phyloP scores from a whole-genome alignment of 2,329 filamentous ascomycete genomes.

The Exophiala sp. region DNA sequence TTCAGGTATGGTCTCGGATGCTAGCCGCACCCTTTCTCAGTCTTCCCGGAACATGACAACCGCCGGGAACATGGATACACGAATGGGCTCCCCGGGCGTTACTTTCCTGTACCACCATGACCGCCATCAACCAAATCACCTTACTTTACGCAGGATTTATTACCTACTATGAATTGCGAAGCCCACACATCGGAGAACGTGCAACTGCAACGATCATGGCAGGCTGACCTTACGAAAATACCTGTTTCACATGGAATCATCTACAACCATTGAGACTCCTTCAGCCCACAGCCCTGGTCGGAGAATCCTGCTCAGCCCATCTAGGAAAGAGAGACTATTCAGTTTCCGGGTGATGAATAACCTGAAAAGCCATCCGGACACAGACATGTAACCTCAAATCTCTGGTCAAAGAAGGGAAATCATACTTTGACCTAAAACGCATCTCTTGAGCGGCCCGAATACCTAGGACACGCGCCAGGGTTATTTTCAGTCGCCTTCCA shows the following conservation, averaged over 20 bases:
- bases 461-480: not conserved
- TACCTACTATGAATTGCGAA: not conserved
- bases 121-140: not conserved
- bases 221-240: not conserved
- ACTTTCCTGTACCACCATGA: not conserved
- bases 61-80: no score
- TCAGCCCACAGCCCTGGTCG: no score
- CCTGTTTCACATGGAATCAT: not conserved
- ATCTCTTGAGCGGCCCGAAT: not conserved
- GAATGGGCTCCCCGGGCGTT: not conserved
- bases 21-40: slow-evolving; percentile 2
- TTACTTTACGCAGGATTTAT: not conserved
- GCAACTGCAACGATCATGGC: not conserved
- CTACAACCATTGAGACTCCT: no score
- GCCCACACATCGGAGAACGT: not conserved
- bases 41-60: not conserved
- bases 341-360: no score
- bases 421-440: not conserved
- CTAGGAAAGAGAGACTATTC: no score
- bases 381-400: not conserved
- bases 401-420: not conserved
- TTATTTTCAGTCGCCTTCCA: not conserved
- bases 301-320: no score
- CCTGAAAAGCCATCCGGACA: not conserved
- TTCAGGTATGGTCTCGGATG: slow-evolving; percentile 10